A percentile compares a stretch with the other conserved stretches of the same genome.
Conservation (phyloP, 106 monocot species). For the Narthecium ossifragum region DNA sequence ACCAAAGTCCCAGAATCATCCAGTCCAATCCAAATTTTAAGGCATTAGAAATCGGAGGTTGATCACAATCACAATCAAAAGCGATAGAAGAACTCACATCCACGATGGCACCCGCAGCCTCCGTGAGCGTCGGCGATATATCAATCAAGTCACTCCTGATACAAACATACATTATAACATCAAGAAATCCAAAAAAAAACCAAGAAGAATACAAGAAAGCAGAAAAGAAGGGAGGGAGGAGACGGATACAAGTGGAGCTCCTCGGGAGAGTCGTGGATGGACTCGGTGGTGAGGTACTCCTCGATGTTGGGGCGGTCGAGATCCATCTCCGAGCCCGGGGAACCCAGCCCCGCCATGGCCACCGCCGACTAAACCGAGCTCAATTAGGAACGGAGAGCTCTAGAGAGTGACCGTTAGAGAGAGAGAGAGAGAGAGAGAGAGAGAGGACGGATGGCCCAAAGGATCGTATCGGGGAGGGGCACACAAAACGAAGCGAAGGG, state of each 20-base stretch:
- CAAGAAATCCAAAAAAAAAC: neutral
- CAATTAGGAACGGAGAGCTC: too few species aligned
- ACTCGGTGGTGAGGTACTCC: conserved; percentile 61
- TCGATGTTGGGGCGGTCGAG: conserved; percentile 66
- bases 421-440: neutral
- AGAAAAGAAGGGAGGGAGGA: too few species aligned
- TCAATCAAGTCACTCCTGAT: conserved; percentile 67
- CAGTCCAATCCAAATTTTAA: neutral
- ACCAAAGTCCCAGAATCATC: neutral
- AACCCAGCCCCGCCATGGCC: conserved; percentile 24
- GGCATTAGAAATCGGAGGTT: neutral
- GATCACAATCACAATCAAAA: neutral
- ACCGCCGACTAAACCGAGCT: too few species aligned
- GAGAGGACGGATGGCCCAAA: too few species aligned
- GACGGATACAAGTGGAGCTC: conserved; percentile 48
- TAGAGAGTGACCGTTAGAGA: neutral
- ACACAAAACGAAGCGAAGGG: too few species aligned
- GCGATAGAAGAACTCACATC: conserved; percentile 34
- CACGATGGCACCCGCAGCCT: conserved; percentile 75
- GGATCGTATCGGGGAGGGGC: too few species aligned
- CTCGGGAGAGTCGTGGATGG: conserved; percentile 34
- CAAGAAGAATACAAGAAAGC: neutral
- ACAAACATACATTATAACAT: neutral
- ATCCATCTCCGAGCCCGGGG: conserved; percentile 46
- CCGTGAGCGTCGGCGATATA: conserved; percentile 62